Conservation (phyloP, 805 yeast species). For the Myxozyma udenii region DNA sequence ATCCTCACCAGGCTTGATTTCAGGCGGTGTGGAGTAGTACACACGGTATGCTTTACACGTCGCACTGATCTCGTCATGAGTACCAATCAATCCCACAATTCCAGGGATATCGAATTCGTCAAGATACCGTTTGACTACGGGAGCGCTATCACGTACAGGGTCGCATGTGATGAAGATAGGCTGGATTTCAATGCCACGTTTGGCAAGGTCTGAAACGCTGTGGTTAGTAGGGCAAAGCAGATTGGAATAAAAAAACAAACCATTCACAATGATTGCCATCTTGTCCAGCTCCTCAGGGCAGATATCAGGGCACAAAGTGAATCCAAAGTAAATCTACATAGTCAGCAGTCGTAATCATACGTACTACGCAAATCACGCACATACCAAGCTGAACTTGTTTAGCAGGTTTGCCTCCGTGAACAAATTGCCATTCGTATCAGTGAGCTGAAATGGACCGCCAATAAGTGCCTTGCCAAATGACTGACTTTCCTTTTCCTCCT, state of each 20-base stretch:
- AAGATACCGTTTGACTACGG: constrained; percentile 74
- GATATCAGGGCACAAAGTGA: constrained; percentile 96
- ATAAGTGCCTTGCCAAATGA: constrained; percentile 75
- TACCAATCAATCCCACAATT: constrained; percentile 87
- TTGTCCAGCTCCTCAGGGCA: constrained; percentile 98
- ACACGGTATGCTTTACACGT: constrained; percentile 89
- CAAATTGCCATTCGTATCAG: constrained; percentile 63
- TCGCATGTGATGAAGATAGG: constrained; percentile 95
- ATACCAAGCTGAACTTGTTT: constrained; percentile 67
- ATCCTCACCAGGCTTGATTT: constrained; percentile 92
- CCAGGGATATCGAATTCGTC: constrained; percentile 79
- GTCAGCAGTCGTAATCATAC: neutral
- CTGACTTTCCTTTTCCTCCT: constrained; percentile 17
- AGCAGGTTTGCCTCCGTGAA: constrained; percentile 76
- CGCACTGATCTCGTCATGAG: constrained; percentile 77
- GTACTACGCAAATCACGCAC: neutral
- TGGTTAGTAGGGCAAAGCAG: no score
- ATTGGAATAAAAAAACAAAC: constrained; percentile 35
- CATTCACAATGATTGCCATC: constrained; percentile 66
- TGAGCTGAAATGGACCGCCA: constrained; percentile 81
- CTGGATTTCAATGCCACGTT: constrained; percentile 59
- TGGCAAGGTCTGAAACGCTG: no score
- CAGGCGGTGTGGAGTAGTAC: constrained; percentile 94
- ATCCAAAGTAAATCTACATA: constrained; percentile 77
- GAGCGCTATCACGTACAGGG: constrained; percentile 91